Evolutionary conservation across 2,329 filamentous ascomycete genomes (phyloP), one percentile per base, ranked within the genome.

Genomic region (Trichoderma koningii): DNA sequence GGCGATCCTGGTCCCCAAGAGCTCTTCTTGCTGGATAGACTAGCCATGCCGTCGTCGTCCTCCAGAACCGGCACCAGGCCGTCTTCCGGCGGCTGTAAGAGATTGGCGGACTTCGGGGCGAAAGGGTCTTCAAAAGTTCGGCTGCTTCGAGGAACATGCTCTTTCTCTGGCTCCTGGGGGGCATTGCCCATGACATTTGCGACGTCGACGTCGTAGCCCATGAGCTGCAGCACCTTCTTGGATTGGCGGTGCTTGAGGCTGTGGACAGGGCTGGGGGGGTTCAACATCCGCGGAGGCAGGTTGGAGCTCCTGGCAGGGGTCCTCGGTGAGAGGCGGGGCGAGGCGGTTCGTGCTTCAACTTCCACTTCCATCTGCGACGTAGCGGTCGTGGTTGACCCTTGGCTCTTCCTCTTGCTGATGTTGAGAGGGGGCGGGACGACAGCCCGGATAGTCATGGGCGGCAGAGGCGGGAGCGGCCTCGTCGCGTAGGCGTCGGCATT

Each of bases 181-280:
- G 21, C 19, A 21, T 17, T 12, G 21, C 51, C 65, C n/a, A 17
- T 42, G 14, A 41, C 21, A 21, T 70, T 65, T 68, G 66, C 66
- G 19, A 74, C 66, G 53, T 73, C 72, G n/a, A 80, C 51, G 47
- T 79, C 76, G 30, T 77, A 71, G 1, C 79, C 80, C 5, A 73
- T 81, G 15, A 82, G 73, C 68, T 80, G 77, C 41, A 75, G 73
- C 48, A 81, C 72, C 71, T 82, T 82, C 50, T 72, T 71, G 0
- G 74, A 74, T 0, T 79, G 76, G 1, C 73, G 71, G 10, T 68
- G 69, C 21, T 23, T 55, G 21, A 63, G 26, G 17, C 41, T 55
- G 9, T 21, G 15, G 42, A 52, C 68, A 23, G 69, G 66, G 53
- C 64, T 64, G 1, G 60, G 21, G 7, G 44, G 41, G 55, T 30